Evolutionary conservation across 164 flowering plant genomes (phyloP).

Genomic region (Nymphaea colorata): DNA sequence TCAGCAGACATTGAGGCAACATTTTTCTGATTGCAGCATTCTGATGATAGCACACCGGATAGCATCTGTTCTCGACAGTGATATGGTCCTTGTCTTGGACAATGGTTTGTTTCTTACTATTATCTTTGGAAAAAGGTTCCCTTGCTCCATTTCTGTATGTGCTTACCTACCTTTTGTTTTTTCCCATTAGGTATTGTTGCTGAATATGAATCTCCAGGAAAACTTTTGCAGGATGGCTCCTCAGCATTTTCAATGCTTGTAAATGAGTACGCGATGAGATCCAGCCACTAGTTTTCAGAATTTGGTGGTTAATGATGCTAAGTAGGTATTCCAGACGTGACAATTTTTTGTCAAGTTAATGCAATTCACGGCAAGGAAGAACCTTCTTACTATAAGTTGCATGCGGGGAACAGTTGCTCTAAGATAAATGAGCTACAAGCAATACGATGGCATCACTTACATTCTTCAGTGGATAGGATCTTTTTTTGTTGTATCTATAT

Average conservation of each 20-base stretch:
- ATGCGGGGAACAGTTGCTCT: no score
- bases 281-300: background rate
- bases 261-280: background rate
- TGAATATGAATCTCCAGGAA: background rate
- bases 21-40: background rate
- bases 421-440: no score
- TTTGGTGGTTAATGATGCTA: background rate
- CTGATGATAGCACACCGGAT: background rate
- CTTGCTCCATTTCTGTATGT: no score
- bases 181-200: background rate
- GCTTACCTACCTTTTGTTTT: background rate
- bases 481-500: no score
- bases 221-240: background rate
- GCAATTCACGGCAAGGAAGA: no score
- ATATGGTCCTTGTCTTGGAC: background rate
- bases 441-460: no score
- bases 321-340: no score
- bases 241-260: background rate
- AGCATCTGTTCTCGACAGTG: background rate
- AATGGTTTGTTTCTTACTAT: background rate
- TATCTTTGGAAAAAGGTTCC: background rate
- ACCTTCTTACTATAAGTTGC: no score
- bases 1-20: conserved; percentile 2
- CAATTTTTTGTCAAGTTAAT: no score
- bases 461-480: no score